Evolutionary conservation across 257 asterid species (phyloP), one percentile per base, ranked within the genome.

Genomic region (Hygrophila difformis): DNA sequence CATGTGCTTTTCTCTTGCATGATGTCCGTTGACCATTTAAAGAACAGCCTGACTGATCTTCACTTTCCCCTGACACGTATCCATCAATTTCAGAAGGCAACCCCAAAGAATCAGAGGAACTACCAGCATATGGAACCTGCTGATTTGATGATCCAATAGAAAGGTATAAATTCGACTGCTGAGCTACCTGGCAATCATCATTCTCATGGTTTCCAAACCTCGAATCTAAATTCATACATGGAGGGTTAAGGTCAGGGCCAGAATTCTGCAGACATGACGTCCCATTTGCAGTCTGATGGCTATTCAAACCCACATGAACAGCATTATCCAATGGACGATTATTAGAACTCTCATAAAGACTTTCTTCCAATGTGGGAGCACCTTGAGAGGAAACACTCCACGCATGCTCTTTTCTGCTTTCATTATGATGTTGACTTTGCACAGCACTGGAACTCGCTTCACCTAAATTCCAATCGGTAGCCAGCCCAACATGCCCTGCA

Each of bases 1-100:
- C 97, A 19, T 69, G 61, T 49, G 84, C 62, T 61, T 84, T 84
- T 62, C 97, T 77, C 75, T 88, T 88, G 63, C 93, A 73, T 0
- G 97, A 68, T 35, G 64, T 17, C 4, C 87, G 82, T 5, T 64
- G 73, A 26, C 79, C 71, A 42, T 81, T 89, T 47, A 69, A n/a
- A 36, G 89, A 69, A 68, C 57, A 62, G 18, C 74, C 78, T 36
- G 74, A 63, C 50, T 73, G 60, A 37, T 66, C 65, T 51, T 69
- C 89, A 41, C 56, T 61, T 47, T 66, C 81, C 52, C 60, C 74
- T 54, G 64, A 29, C 33, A 53, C 53, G 60, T 39, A 74, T 44
- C 76, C 76, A 63, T 65, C 59, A 26, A 54, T 34, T 13, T 55
- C 72, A 29, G 83, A 61, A 50, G 72, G 50, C 24, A 47, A 42